Evolutionary conservation across 257 asterid genomes (phyloP).

Genomic region (Solanum tarijense): DNA sequence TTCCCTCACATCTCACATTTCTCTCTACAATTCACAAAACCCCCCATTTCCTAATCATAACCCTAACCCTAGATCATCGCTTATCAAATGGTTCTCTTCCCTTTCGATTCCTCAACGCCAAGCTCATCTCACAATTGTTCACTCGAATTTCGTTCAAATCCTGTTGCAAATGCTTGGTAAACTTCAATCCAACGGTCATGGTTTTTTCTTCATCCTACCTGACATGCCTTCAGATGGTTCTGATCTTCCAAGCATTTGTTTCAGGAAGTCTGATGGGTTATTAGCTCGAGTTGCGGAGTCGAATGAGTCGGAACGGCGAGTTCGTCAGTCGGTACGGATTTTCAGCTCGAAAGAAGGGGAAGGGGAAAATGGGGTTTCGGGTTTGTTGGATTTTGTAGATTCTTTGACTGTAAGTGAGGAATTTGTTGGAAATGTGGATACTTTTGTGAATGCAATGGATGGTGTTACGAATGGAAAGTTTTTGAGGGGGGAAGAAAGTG

Average conservation of each 20-base stretch:
- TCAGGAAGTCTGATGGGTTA: slow-evolving; percentile 64
- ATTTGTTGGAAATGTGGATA: slow-evolving; percentile 43
- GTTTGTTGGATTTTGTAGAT: slow-evolving; percentile 27
- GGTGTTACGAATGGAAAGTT: slow-evolving; percentile 56
- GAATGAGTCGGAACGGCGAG: slow-evolving; percentile 30
- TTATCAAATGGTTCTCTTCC: slow-evolving; percentile 80
- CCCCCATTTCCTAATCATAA: slow-evolving; percentile 15
- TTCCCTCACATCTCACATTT: slow-evolving; percentile 77
- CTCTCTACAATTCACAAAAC: slow-evolving; percentile 53
- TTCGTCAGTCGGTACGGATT: slow-evolving; percentile 46
- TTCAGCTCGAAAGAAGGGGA: slow-evolving; percentile 76
- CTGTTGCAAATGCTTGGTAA: slow-evolving; percentile 59
- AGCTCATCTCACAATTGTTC: slow-evolving; percentile 58
- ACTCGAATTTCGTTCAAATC: slow-evolving; percentile 38
- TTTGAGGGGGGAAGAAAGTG: slow-evolving; percentile 66
- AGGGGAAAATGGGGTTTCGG: slow-evolving; percentile 10
- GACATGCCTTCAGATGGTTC: slow-evolving; percentile 47
- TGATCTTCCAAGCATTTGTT: slow-evolving; percentile 69
- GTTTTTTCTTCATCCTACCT: slow-evolving; percentile 66
- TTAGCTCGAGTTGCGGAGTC: slow-evolving; percentile 37
- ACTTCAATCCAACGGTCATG: slow-evolving; percentile 37
- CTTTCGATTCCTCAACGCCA: slow-evolving; percentile 76
- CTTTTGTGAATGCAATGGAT: slow-evolving; percentile 54
- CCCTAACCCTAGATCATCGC: slow-evolving; percentile 38
- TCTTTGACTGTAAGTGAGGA: slow-evolving; percentile 50